Evolutionary conservation across 805 yeast genomes (phyloP), one percentile per base, ranked within the genome.

Genomic region (Wickerhamomyces chambardii): DNA sequence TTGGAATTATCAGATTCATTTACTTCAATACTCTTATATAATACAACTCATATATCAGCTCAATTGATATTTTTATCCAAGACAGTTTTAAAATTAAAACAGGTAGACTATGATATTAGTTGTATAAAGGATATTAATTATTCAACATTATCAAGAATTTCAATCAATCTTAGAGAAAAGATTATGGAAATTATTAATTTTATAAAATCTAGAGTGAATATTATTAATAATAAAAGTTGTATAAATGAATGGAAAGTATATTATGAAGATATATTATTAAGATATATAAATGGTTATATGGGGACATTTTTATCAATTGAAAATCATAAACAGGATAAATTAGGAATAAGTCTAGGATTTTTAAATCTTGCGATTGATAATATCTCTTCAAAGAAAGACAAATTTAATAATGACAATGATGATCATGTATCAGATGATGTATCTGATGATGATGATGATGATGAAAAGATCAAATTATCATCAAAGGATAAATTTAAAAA

Each of bases 311-410:
- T 68, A 17, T 54, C 73, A 0, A 56, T 68, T 28, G 74, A 69
- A 32, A 48, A 55, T 35, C 69, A 69, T 45, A 69, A 68, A 39
- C 59, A 67, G 32, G 55, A 59, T 35, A 58, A 63, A 28, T 35
- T 69, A 15, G 76, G 76, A 7, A 56, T 56, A n/a, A 64, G 70
- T 4, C 55, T 70, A 28, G 76, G 74, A 2, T 53, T 67, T 24
- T 44, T 69, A 3, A 63, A 66, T 37, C 55, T 52, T 31, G 41
- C 59, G 2, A 50, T 46, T 17, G 51, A 53, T 18, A 56, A 51
- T 31, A 59, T 65, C 37, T 64, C 64, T 8, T 42, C 31, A n/a
- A 47, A 34, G 16, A 19, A 15, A 5, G 4, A 15, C 14, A 6
- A 3, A 16, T 18, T n/a, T 17, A 28, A 29, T 16, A 29, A 17